Percentiles rank a stretch among this genome's conserved stretches.
These are phyloP conservation scores for Aspergillus ibericus DNA, from an alignment of 2,329 filamentous ascomycete species.

Conservation along the genomic window DNA sequence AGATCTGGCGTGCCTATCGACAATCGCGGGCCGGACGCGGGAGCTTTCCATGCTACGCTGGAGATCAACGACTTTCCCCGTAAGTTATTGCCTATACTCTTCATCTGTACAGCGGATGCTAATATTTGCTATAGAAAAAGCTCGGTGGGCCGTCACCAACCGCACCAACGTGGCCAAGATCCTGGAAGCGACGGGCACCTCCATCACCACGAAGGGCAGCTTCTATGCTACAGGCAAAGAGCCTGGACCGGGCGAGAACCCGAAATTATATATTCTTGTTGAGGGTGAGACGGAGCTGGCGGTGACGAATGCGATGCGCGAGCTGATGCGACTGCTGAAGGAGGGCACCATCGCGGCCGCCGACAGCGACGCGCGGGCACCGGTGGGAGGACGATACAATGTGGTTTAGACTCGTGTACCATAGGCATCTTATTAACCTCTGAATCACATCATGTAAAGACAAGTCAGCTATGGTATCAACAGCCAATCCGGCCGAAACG, in stretches of 20 bases:
- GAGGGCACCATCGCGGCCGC: slow-evolving; percentile 88
- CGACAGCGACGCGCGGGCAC: slow-evolving; percentile 78
- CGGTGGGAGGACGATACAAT: slow-evolving; percentile 79
- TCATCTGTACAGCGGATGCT: slow-evolving; percentile 4
- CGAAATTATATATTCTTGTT: slow-evolving; percentile 97
- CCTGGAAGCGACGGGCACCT: slow-evolving; percentile 87
- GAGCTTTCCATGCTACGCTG: slow-evolving; percentile 92
- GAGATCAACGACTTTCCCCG: slow-evolving; percentile 99
- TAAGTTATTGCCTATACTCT: slow-evolving; percentile 36
- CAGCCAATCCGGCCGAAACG: not conserved
- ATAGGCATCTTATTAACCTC: slow-evolving; percentile 11
- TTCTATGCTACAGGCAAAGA: slow-evolving; percentile 84
- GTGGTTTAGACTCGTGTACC: slow-evolving; percentile 61
- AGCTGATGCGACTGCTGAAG: slow-evolving; percentile 81
- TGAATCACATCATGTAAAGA: not conserved
- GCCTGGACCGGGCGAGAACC: slow-evolving; percentile 69
- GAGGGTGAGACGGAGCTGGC: slow-evolving; percentile 95
- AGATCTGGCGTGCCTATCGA: slow-evolving; percentile 92
- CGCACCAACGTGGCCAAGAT: slow-evolving; percentile 98
- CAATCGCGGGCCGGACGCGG: slow-evolving; percentile 96
- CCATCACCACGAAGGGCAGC: slow-evolving; percentile 94
- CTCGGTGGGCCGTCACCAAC: slow-evolving; percentile 97
- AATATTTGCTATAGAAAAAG: slow-evolving; percentile 64
- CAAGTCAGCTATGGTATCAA: not conserved
- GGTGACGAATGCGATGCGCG: slow-evolving; percentile 85